These are phyloP conservation scores for Musa acuminata DNA, from an alignment of 176 grass and related monocot species.

Conservation along the genomic window DNA sequence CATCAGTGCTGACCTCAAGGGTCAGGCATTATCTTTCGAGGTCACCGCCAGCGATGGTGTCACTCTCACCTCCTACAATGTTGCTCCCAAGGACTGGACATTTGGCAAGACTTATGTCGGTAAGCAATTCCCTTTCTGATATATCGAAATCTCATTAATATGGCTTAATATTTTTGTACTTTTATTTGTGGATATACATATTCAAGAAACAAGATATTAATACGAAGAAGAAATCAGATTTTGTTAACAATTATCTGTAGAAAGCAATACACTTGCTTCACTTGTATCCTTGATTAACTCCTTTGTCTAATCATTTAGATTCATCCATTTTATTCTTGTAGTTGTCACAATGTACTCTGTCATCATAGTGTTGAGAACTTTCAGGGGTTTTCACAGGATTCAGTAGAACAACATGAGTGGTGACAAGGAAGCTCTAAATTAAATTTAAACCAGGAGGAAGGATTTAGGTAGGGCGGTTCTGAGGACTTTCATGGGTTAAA, in stretches of 20 bases:
- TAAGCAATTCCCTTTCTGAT: constrained; percentile 86
- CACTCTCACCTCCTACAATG: constrained; percentile 57
- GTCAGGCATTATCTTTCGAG: constrained; percentile 82
- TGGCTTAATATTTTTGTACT: background rate
- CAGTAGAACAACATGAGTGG: too few species aligned
- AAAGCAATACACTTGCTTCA: too few species aligned
- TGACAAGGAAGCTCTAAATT: too few species aligned
- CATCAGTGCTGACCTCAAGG: constrained; percentile 60
- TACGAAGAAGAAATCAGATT: background rate
- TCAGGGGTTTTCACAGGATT: too few species aligned
- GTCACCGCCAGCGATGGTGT: constrained; percentile 66
- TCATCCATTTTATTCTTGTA: too few species aligned
- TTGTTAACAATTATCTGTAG: background rate
- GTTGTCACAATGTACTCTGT: too few species aligned
- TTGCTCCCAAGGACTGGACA: constrained; percentile 68
- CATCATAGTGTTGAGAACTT: too few species aligned
- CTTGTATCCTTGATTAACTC: too few species aligned
- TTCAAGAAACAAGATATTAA: constrained; percentile 3
- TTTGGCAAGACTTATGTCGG: constrained; percentile 72
- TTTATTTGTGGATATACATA: background rate
- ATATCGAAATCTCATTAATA: background rate
- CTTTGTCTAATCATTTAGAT: too few species aligned
- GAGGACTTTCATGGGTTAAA: too few species aligned
- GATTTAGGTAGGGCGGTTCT: too few species aligned
- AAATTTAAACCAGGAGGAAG: too few species aligned